Conservation (phyloP, 75 land plant genomes). For the Pinus tabuliformis region DNA sequence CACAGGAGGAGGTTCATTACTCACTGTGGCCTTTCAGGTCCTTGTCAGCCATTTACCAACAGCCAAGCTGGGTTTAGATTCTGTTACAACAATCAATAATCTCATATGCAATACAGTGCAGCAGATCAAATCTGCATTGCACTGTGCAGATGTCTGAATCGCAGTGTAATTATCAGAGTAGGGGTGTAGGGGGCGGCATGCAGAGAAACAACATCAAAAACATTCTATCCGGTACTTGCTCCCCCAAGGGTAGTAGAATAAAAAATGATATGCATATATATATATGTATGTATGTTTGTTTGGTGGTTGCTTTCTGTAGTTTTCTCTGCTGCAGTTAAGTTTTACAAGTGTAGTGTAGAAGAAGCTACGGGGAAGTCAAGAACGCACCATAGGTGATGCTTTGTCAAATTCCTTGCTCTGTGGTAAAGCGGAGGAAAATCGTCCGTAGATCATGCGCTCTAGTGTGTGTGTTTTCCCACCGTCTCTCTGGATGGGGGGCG, state of each 20-base stretch:
- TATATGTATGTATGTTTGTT: too few relatives aligned
- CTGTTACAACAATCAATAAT: slow-evolving; percentile 68
- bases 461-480: neutral
- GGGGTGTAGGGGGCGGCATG: slow-evolving; percentile 7
- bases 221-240: neutral
- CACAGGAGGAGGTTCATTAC: slow-evolving; percentile 49
- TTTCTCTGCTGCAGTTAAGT: neutral
- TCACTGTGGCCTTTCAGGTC: slow-evolving; percentile 72
- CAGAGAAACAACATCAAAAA: neutral
- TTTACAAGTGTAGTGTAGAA: neutral
- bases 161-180: slow-evolving; percentile 8
- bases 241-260: slow-evolving; percentile 9
- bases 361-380: slow-evolving; percentile 61
- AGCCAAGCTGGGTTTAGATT: slow-evolving; percentile 62
- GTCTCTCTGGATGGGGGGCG: neutral
- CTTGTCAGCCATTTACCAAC: slow-evolving; percentile 72
- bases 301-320: neutral
- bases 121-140: slow-evolving; percentile 76
- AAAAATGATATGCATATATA: neutral
- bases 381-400: slow-evolving; percentile 61
- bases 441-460: neutral
- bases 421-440: slow-evolving; percentile 6
- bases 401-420: slow-evolving; percentile 17
- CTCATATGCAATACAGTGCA: slow-evolving; percentile 77
- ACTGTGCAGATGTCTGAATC: slow-evolving; percentile 33